Conservation (phyloP, 2,329 filamentous ascomycete genomes). For the Knufia fluminis region DNA sequence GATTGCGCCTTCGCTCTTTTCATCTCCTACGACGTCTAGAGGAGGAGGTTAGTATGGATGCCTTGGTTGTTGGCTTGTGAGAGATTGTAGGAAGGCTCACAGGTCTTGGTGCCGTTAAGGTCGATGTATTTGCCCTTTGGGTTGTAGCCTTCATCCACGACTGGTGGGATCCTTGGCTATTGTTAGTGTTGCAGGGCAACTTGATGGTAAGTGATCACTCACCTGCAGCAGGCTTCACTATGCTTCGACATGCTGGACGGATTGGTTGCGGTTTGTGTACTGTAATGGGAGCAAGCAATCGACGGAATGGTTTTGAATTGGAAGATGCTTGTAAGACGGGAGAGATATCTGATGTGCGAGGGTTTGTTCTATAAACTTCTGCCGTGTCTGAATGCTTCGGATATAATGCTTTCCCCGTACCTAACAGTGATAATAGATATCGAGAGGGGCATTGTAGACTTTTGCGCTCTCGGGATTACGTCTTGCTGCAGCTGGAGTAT, state of each 20-base stretch:
- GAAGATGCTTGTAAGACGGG: too few species aligned
- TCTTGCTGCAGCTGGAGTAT: too few species aligned
- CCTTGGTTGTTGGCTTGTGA: background rate
- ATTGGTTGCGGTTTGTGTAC: too few species aligned
- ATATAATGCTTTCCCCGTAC: too few species aligned
- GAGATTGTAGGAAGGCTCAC: background rate
- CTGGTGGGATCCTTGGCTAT: slow-evolving; percentile 32
- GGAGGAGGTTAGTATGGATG: slow-evolving; percentile 6
- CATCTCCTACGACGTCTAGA: slow-evolving; percentile 48
- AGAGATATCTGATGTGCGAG: too few species aligned
- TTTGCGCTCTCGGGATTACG: too few species aligned
- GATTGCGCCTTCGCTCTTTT: slow-evolving; percentile 48
- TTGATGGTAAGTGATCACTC: slow-evolving; percentile 18
- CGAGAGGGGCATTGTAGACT: background rate
- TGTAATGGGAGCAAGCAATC: too few species aligned
- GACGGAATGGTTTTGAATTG: too few species aligned
- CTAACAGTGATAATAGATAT: too few species aligned
- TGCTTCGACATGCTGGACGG: slow-evolving; percentile 30
- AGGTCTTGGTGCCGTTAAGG: slow-evolving; percentile 54
- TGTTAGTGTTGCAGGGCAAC: background rate
- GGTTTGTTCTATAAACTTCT: too few species aligned
- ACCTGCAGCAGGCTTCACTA: slow-evolving; percentile 39
- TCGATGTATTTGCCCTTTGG: slow-evolving; percentile 51
- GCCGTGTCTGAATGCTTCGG: too few species aligned
- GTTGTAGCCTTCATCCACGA: slow-evolving; percentile 40